Percentiles rank a stretch among this genome's conserved stretches.
Conservation (phyloP, 768 basidiomycete species). For the Naematelia aurantialba region DNA sequence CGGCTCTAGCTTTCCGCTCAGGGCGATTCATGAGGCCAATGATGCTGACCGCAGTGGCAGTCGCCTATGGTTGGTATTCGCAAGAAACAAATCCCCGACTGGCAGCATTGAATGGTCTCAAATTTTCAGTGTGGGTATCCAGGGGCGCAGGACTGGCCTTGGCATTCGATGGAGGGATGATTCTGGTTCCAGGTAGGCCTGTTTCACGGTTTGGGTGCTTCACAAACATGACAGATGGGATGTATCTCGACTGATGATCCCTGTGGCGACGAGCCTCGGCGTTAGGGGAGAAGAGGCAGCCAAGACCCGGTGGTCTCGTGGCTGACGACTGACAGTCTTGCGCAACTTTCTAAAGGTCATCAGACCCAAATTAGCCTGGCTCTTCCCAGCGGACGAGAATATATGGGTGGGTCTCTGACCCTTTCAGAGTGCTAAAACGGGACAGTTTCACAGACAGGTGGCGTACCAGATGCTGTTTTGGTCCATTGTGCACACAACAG, state of each 20-base stretch:
- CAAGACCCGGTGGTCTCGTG: too few relatives aligned
- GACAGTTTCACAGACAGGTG: constrained; percentile 70
- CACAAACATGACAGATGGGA: too few relatives aligned
- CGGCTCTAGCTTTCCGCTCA: too few relatives aligned
- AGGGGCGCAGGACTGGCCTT: constrained; percentile 88
- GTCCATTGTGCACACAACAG: constrained; percentile 79
- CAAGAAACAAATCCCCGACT: constrained; percentile 64
- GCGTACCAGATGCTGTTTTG: constrained; percentile 85
- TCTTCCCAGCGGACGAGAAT: constrained; percentile 89
- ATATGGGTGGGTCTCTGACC: constrained; percentile 69
- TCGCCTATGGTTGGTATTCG: constrained; percentile 82
- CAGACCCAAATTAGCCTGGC: constrained; percentile 73
- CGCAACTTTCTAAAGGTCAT: constrained; percentile 81
- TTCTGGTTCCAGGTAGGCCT: constrained; percentile 65
- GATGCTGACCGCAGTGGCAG: constrained; percentile 7
- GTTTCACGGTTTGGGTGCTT: neutral
- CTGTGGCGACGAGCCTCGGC: neutral
- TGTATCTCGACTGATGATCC: too few relatives aligned
- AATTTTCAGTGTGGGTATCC: constrained; percentile 82
- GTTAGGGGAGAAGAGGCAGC: too few relatives aligned
- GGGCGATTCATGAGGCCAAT: neutral
- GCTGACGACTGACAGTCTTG: constrained; percentile 55
- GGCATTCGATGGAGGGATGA: constrained; percentile 78
- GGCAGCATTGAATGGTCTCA: constrained; percentile 71
- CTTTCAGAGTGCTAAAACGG: neutral